Percentiles rank a stretch among this genome's conserved stretches.
phyloP scores from a whole-genome alignment of 1,284 basidiomycete genomes.

The Trametes hirsuta region DNA sequence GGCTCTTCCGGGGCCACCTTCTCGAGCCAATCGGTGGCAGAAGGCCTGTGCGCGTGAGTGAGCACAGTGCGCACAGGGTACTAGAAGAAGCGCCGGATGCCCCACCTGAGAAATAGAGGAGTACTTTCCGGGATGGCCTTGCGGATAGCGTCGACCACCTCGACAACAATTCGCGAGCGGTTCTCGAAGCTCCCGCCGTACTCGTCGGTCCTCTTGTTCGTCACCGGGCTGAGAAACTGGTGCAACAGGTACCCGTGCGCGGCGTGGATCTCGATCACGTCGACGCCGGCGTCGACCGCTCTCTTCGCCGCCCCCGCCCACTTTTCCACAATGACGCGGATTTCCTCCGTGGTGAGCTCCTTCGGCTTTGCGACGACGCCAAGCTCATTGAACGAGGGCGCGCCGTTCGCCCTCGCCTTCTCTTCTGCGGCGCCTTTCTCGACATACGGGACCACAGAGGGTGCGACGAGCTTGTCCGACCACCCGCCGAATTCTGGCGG shows the following conservation, averaged over 20 bases:
- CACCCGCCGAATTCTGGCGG: slow-evolving; percentile 56
- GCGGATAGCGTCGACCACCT: slow-evolving; percentile 49
- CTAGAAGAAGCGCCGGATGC: slow-evolving; percentile 27
- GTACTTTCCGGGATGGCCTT: slow-evolving; percentile 57
- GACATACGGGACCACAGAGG: slow-evolving; percentile 54
- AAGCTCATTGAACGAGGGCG: background rate
- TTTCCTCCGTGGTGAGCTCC: slow-evolving; percentile 53
- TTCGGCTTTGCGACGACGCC: slow-evolving; percentile 41
- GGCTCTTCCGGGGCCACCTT: slow-evolving; percentile 44
- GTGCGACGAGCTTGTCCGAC: slow-evolving; percentile 60
- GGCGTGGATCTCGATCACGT: slow-evolving; percentile 39
- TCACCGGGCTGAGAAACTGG: slow-evolving; percentile 58
- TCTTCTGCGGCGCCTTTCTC: background rate
- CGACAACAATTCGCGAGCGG: slow-evolving; percentile 50
- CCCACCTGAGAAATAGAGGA: slow-evolving; percentile 70
- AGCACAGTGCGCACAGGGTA: slow-evolving; percentile 8
- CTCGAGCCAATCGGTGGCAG: slow-evolving; percentile 60
- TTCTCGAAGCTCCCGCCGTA: slow-evolving; percentile 70
- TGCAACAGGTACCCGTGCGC: slow-evolving; percentile 67
- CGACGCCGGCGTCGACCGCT: slow-evolving; percentile 50
- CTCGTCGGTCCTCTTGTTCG: slow-evolving; percentile 70
- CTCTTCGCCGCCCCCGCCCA: slow-evolving; percentile 61
- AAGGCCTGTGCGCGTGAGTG: slow-evolving; percentile 44
- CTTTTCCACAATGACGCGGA: slow-evolving; percentile 58
- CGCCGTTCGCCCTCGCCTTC: background rate